These are phyloP conservation scores for Amylocarpus encephaloides DNA, from an alignment of 2,329 filamentous ascomycete genomes.

Conservation along the genomic window DNA sequence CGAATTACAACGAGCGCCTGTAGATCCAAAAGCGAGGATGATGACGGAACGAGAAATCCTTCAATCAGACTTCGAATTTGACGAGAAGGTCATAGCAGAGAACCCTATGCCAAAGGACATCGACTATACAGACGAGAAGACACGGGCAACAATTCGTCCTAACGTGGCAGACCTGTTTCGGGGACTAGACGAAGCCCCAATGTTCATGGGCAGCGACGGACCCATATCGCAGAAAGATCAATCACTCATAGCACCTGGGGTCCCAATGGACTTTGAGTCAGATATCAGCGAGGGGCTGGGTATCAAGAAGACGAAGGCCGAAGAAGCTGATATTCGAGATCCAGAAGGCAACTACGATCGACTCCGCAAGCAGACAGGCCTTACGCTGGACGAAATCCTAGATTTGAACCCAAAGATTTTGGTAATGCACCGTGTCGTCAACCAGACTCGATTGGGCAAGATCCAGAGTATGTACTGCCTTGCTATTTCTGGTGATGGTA, in stretches of 20 bases:
- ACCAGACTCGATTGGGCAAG: conserved; percentile 96
- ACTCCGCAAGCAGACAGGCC: conserved; percentile 45
- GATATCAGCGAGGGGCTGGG: conserved; percentile 7
- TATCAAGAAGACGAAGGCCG: conserved; percentile 9
- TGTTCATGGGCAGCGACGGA: conserved; percentile 22
- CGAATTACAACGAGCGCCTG: conserved; percentile 31
- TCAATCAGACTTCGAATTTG: conserved; percentile 48
- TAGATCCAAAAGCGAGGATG: conserved; percentile 38
- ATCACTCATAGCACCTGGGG: conserved; percentile 19
- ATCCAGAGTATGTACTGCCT: conserved; percentile 70
- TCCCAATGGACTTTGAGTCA: conserved; percentile 20
- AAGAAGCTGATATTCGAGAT: conserved; percentile 27
- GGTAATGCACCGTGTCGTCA: conserved; percentile 68
- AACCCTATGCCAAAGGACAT: conserved; percentile 7
- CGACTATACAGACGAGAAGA: conserved; percentile 8
- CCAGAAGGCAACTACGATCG: conserved; percentile 29
- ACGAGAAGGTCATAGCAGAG: conserved; percentile 17
- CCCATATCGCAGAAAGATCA: conserved; percentile 12
- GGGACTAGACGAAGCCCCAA: conserved; percentile 18
- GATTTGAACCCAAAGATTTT: conserved; percentile 63
- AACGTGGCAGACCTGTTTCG: conserved; percentile 18
- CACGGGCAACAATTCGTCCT: conserved; percentile 9
- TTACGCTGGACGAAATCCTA: conserved; percentile 46
- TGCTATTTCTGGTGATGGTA: conserved; percentile 77
- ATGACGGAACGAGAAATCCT: conserved; percentile 57